These are phyloP conservation scores for Streptanthus diversifolius DNA, from an alignment of 345 rosid species.

Conservation along the genomic window DNA sequence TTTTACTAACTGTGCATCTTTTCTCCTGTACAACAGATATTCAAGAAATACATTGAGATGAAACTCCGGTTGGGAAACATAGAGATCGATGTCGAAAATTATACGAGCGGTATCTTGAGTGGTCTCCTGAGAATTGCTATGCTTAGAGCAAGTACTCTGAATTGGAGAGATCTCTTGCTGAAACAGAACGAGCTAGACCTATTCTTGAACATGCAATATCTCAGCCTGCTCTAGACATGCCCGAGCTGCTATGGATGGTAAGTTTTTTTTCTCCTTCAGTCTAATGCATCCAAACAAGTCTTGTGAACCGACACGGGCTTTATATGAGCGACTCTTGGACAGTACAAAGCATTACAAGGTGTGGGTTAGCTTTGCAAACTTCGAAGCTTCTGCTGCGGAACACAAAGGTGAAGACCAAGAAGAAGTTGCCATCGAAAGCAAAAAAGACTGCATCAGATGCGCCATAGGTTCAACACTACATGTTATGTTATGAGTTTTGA, in stretches of 20 bases:
- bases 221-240: neutral
- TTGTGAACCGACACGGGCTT: neutral
- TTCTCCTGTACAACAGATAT: neutral
- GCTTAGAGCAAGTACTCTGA: neutral
- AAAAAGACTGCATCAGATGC: neutral
- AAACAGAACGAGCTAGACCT: constrained; percentile 2
- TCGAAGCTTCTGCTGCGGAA: neutral
- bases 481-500: neutral
- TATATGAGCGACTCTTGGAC: constrained; percentile 4
- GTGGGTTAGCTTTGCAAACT: constrained; percentile 5
- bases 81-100: neutral
- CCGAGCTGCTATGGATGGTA: constrained; percentile 6
- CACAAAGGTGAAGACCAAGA: neutral
- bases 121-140: constrained; percentile 9
- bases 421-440: neutral
- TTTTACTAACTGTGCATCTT: neutral
- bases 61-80: neutral
- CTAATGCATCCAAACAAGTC: neutral
- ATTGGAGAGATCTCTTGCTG: neutral
- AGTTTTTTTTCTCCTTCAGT: neutral
- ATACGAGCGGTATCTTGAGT: neutral
- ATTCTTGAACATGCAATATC: neutral
- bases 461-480: neutral
- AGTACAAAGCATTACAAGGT: neutral
- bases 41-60: neutral